Base-by-base conservation (phyloP, 805 yeast species). In the Saccharomycopsis sp. region DNA sequence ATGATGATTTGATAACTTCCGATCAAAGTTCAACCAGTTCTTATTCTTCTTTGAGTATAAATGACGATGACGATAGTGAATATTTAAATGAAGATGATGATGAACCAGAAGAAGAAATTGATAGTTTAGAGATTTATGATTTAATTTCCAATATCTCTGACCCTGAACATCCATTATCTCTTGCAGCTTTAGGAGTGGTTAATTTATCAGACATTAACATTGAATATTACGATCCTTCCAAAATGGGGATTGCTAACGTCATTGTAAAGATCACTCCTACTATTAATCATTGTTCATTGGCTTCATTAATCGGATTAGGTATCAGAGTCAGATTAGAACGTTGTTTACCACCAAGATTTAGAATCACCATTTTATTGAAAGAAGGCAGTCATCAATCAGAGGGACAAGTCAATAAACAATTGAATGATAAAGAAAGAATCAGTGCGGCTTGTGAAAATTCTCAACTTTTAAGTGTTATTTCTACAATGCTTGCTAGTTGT, bases 401-500 rank as follows among this genome's bases (percentile, higher is more conserved):
- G 57, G 74, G 73, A 49, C 98, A 92, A 56, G 97, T 92, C 18
- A 92, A 92, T 61, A 89, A 89, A 56, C 99, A 92, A 62, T 69
- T 92, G 45, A 92, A 92, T 55, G 99, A 92, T 57, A 92, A 92
- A 62, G 99, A 92, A 61, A 67, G 99, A 47, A 96, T 92, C 0
- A 94, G 95, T 25, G 98, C 98, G 21, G 99, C 99, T 0, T 88
- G 97, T 59, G 98, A 92, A 55, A 92, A 92, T 53, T 95, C 83
- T 42, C 98, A 92, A 63, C 65, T 92, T 32, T 63, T 88, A 30
- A 71, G 77, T 23, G 99, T 92, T n/a, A 82, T 92, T 29, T 81
- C 87, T 50, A 86, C 81, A 48, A 92, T 92, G 99, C 68, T 92
- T 43, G 70, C 82, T 28, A 80, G 92, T 3, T 92, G 98, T 25